phyloP scores from a whole-genome alignment of 208 protist genomes.

The Naegleria fowleri region DNA sequence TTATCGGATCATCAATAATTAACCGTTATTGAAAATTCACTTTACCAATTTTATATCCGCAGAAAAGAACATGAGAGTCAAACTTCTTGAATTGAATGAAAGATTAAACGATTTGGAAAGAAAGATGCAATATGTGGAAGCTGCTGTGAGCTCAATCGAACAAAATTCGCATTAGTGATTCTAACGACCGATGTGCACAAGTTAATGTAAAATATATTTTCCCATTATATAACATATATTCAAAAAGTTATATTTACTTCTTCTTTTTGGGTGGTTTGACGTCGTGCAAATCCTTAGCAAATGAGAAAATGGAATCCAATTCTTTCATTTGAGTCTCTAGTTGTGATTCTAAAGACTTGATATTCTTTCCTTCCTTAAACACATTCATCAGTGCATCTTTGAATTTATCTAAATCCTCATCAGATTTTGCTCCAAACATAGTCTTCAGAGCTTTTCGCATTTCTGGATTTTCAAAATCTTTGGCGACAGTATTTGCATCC shows the following conservation, averaged over 20 bases:
- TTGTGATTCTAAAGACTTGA: not conserved
- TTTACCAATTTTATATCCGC: not conserved
- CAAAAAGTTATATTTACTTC: not conserved
- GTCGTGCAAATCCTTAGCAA: not conserved
- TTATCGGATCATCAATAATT: too few species aligned
- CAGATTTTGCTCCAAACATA: not conserved
- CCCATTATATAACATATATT: too few species aligned
- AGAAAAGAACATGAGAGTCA: not conserved
- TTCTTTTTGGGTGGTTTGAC: not conserved
- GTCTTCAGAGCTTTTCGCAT: not conserved
- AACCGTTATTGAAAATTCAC: too few species aligned
- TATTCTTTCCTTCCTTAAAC: not conserved
- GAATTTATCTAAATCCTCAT: not conserved
- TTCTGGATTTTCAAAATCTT: not conserved
- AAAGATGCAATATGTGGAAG: constrained; percentile 29
- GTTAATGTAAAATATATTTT: not conserved
- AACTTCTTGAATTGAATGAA: constrained; percentile 7
- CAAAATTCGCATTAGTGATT: not conserved
- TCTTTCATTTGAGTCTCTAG: not conserved
- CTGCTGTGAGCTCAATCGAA: not conserved
- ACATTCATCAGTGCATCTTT: not conserved
- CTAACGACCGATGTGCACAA: not conserved
- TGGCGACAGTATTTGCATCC: not conserved
- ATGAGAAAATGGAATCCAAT: not conserved
- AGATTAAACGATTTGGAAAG: constrained; percentile 13